Evolutionary conservation across 164 flowering plant genomes (phyloP).

Genomic region (Taxillus chinensis): DNA sequence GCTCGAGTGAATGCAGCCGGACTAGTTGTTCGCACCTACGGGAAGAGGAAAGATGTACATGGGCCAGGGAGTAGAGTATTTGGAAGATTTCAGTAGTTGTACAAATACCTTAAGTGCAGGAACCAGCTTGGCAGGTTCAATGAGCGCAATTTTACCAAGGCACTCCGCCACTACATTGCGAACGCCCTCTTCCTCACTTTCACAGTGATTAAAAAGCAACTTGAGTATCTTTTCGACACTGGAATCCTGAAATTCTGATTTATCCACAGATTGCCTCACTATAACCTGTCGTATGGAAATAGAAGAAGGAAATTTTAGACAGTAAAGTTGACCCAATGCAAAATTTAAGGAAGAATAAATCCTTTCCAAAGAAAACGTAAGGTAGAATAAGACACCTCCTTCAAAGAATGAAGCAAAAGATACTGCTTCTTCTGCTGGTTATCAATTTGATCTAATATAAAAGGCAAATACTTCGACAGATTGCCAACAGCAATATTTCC

Average conservation of each 20-base stretch:
- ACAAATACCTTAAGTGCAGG: constrained; percentile 89
- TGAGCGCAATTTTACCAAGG: constrained; percentile 94
- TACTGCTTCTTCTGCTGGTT: constrained; percentile 98
- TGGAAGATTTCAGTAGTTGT: background rate
- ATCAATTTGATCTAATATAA: constrained; percentile 96
- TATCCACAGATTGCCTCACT: constrained; percentile 90
- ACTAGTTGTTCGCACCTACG: constrained; percentile 66
- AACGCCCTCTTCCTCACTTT: constrained; percentile 99
- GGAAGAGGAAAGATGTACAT: background rate
- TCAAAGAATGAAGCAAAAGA: constrained; percentile 89
- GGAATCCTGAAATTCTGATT: constrained; percentile 81
- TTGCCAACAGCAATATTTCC: constrained; percentile 99
- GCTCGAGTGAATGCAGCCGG: constrained; percentile 94
- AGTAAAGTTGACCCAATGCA: background rate
- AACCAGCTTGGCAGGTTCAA: constrained; percentile 86
- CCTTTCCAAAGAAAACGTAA: background rate
- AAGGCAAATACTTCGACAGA: constrained; percentile 82
- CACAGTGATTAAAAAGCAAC: constrained; percentile 90
- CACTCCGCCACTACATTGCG: constrained; percentile 99
- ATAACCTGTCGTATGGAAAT: constrained; percentile 60
- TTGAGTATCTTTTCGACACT: constrained; percentile 89
- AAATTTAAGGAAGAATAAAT: background rate
- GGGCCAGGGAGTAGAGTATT: background rate
- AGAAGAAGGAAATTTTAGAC: background rate
- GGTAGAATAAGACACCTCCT: constrained; percentile 52